Conservation (phyloP, 1,139 yeast species). For the Hansenula sp. region DNA sequence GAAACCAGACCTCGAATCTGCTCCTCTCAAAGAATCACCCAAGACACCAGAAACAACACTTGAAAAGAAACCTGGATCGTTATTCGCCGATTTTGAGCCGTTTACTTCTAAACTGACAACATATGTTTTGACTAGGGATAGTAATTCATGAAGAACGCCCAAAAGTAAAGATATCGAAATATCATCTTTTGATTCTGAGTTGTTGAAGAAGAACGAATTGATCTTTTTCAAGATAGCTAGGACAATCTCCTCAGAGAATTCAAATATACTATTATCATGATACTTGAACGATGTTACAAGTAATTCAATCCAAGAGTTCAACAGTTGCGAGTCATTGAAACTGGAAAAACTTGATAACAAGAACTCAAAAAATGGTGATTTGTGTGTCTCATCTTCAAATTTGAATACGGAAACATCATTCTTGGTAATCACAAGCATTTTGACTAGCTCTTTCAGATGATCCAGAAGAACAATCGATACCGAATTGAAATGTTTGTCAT, state of each 20-base stretch:
- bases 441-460: constrained; percentile 19
- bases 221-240: constrained; percentile 18
- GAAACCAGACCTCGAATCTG: constrained; percentile 1
- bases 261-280: constrained; percentile 21
- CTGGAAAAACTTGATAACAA: constrained; percentile 17
- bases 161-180: constrained; percentile 49
- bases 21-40: constrained; percentile 30
- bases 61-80: constrained; percentile 60
- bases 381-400: constrained; percentile 4
- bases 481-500: constrained; percentile 10
- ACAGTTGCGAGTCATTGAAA: constrained; percentile 17
- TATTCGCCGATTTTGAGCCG: constrained; percentile 9
- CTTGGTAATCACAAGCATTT: constrained; percentile 12
- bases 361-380: constrained; percentile 18
- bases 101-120: constrained; percentile 20
- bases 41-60: constrained; percentile 85
- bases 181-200: constrained; percentile 28
- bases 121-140: constrained; percentile 20
- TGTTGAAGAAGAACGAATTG: constrained; percentile 12
- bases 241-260: constrained; percentile 19
- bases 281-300: constrained; percentile 17
- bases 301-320: constrained; percentile 17
- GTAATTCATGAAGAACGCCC: constrained; percentile 43
- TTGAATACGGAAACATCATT: constrained; percentile 10
- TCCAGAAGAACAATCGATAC: constrained; percentile 18